These are phyloP conservation scores for Claviceps sorghi DNA, from an alignment of 2,329 filamentous ascomycete genomes.

Conservation along the genomic window DNA sequence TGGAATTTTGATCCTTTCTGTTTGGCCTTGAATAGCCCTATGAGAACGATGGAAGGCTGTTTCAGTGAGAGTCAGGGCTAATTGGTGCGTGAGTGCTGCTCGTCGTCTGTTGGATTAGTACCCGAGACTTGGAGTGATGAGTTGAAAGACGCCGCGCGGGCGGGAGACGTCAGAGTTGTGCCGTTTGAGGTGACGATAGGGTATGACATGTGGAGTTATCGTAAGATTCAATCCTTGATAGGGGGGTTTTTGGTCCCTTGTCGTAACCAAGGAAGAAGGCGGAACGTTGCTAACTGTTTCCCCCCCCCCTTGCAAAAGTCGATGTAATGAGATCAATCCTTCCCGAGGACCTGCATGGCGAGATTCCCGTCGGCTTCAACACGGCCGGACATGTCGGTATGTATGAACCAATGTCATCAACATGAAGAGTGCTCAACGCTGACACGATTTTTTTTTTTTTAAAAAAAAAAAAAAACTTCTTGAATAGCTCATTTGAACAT, in stretches of 20 bases:
- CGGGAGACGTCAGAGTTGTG: constrained; percentile 53
- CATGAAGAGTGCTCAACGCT: background rate
- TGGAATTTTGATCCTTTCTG: background rate
- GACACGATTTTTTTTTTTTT: no score
- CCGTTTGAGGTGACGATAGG: constrained; percentile 63
- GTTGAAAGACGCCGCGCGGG: constrained; percentile 52
- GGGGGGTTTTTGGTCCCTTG: background rate
- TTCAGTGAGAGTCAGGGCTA: background rate
- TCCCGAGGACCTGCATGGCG: constrained; percentile 63
- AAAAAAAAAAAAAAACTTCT: background rate
- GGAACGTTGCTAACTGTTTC: background rate
- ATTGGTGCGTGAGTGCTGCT: background rate
- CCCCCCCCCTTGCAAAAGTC: constrained; percentile 26
- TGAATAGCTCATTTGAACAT: constrained; percentile 73
- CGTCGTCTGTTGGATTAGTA: constrained; percentile 12
- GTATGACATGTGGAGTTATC: constrained; percentile 78
- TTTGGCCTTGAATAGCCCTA: background rate
- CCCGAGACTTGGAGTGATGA: constrained; percentile 62
- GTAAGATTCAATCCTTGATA: constrained; percentile 29
- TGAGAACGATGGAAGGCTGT: background rate
- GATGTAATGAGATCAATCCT: constrained; percentile 75
- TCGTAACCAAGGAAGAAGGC: background rate
- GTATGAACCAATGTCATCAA: constrained; percentile 13
- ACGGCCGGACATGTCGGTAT: constrained; percentile 73
- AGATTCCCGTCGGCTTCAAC: constrained; percentile 76